A percentile compares a stretch with the other conserved stretches of the same genome.
phyloP scores from a whole-genome alignment of 148 eudicot genomes.

The Diospyros kaki region DNA sequence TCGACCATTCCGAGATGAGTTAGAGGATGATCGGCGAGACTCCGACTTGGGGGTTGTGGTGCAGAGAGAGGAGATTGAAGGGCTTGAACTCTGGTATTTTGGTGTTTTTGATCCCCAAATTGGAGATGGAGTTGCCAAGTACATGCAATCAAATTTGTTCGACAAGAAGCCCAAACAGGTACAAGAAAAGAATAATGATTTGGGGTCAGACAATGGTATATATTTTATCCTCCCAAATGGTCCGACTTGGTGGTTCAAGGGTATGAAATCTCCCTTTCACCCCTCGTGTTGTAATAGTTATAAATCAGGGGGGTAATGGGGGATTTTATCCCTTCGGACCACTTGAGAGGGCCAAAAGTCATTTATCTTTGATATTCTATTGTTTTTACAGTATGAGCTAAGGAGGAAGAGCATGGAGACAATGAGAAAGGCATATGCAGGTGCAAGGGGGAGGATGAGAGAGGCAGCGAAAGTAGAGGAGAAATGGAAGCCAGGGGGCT shows the following conservation, averaged over 20 bases:
- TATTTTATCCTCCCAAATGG: no score
- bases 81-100: constrained; percentile 60
- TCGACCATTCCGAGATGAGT: constrained; percentile 16
- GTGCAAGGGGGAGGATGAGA: constrained; percentile 32
- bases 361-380: no score
- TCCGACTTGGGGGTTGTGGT: constrained; percentile 35
- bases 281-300: no score
- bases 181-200: background rate
- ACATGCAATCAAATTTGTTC: constrained; percentile 60
- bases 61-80: constrained; percentile 59
- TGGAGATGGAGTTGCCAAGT: constrained; percentile 35
- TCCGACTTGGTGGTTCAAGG: no score
- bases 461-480: constrained; percentile 25
- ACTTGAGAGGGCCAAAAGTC: no score
- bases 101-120: constrained; percentile 45
- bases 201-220: no score
- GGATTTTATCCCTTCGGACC: no score
- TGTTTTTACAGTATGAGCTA: constrained; percentile 32
- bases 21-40: constrained; percentile 6
- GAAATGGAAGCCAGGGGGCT: constrained; percentile 22
- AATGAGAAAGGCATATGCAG: constrained; percentile 52
- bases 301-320: no score
- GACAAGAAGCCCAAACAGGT: constrained; percentile 53
- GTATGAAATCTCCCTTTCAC: no score
- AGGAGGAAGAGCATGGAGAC: constrained; percentile 51